Conservation (phyloP, 257 asterid species). For the Petunia axillaris region DNA sequence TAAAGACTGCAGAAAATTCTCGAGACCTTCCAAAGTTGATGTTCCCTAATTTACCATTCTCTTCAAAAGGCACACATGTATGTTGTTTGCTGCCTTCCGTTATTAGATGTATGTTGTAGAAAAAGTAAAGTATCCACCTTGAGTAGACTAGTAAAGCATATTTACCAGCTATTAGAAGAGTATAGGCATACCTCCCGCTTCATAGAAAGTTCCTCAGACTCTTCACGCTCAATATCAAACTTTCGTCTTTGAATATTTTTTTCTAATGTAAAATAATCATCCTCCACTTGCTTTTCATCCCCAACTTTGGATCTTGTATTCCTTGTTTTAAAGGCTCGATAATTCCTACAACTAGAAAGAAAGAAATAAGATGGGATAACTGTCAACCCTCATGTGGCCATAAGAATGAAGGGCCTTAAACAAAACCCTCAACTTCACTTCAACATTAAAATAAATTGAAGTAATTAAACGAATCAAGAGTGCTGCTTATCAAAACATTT, state of each 20-base stretch:
- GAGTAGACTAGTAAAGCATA: constrained; percentile 41
- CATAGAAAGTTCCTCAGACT: constrained; percentile 83
- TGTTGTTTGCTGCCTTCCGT: constrained; percentile 97
- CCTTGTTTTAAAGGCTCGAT: constrained; percentile 95
- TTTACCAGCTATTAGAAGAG: constrained; percentile 35
- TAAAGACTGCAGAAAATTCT: constrained; percentile 98
- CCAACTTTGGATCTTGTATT: constrained; percentile 84
- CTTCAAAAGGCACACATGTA: constrained; percentile 91
- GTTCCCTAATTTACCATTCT: constrained; percentile 86
- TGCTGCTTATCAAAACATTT: too few species aligned
- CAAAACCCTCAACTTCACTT: too few species aligned
- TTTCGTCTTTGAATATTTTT: constrained; percentile 94
- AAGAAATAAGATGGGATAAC: not conserved
- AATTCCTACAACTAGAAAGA: constrained; percentile 57
- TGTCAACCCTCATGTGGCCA: too few species aligned
- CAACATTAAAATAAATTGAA: too few species aligned
- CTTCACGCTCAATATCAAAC: constrained; percentile 94
- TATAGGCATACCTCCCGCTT: constrained; percentile 90
- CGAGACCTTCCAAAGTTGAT: constrained; percentile 94
- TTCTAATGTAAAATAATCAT: constrained; percentile 93
- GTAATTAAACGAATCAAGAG: too few species aligned
- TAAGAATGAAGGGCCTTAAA: too few species aligned
- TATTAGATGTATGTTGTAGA: constrained; percentile 76
- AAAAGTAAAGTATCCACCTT: constrained; percentile 66
- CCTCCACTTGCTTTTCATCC: constrained; percentile 98